Evolutionary conservation across 345 rosid genomes (phyloP).

Genomic region (Syzygium aqueum): DNA sequence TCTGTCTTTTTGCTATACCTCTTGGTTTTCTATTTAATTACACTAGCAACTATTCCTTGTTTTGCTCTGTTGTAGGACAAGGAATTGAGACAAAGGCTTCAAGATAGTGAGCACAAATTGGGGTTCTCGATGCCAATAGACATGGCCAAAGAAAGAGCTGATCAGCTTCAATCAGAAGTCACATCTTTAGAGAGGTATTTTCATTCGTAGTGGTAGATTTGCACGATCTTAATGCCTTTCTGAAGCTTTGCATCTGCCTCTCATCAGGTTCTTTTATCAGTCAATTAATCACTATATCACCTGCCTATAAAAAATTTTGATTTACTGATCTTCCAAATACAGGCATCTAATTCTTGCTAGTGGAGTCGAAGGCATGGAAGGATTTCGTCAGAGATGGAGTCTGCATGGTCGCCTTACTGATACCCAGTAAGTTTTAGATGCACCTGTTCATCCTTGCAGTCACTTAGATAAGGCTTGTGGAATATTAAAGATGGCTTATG

Average conservation of each 20-base stretch:
- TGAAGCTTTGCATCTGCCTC: not conserved
- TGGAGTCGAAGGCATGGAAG: conserved; percentile 81
- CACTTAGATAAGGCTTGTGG: not conserved
- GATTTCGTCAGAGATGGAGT: conserved; percentile 95
- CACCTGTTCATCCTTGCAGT: not conserved
- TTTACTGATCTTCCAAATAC: not conserved
- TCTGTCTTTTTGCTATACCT: not conserved
- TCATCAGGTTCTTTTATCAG: not conserved
- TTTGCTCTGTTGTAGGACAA: conserved; percentile 50
- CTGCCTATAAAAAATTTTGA: not conserved
- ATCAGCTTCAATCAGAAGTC: conserved; percentile 77
- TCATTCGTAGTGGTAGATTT: not conserved
- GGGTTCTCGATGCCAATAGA: conserved; percentile 86
- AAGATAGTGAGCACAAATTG: conserved; percentile 80
- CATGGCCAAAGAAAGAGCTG: conserved; percentile 60
- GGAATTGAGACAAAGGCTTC: conserved; percentile 66
- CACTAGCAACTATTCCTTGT: not conserved
- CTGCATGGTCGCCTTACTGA: conserved; percentile 86
- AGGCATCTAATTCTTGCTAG: conserved; percentile 91
- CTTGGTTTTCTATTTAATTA: not conserved
- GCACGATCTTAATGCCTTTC: not conserved
- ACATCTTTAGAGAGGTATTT: conserved; percentile 75
- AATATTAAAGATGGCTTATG: not conserved
- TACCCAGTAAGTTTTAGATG: conserved; percentile 39
- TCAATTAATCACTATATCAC: not conserved